Evolutionary conservation across 2,329 filamentous ascomycete genomes (phyloP).

Genomic region (Pleurostoma richardsiae): DNA sequence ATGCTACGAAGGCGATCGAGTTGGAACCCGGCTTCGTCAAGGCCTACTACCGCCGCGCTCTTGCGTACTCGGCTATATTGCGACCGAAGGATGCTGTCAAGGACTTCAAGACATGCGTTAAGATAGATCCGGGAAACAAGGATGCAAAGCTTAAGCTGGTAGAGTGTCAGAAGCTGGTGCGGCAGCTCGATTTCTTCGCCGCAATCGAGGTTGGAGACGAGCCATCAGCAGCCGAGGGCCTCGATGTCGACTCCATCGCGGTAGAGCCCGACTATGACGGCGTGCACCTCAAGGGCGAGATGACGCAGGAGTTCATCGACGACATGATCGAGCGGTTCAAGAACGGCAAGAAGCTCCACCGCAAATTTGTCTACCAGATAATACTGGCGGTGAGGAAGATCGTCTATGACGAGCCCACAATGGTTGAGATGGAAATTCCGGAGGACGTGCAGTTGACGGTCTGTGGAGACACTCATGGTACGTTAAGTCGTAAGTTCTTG

Average conservation of each 20-base stretch:
- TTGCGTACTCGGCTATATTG: slow-evolving; percentile 87
- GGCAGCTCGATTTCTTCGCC: slow-evolving; percentile 85
- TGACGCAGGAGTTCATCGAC: slow-evolving; percentile 95
- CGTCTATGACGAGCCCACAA: slow-evolving; percentile 87
- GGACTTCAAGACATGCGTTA: slow-evolving; percentile 89
- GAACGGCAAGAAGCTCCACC: slow-evolving; percentile 88
- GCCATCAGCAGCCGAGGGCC: slow-evolving; percentile 83
- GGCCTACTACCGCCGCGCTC: slow-evolving; percentile 92
- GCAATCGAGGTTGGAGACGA: slow-evolving; percentile 93
- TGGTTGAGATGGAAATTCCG: slow-evolving; percentile 87
- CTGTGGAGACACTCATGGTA: slow-evolving; percentile 95
- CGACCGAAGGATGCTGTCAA: slow-evolving; percentile 81
- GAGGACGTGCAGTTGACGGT: slow-evolving; percentile 80
- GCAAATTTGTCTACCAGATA: slow-evolving; percentile 98
- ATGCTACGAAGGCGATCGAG: slow-evolving; percentile 88
- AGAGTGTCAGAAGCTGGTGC: slow-evolving; percentile 93
- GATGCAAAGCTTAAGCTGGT: slow-evolving; percentile 86
- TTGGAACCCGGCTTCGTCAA: slow-evolving; percentile 85
- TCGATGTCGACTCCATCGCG: slow-evolving; percentile 80
- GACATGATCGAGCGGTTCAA: slow-evolving; percentile 98
- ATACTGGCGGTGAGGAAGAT: slow-evolving; percentile 84
- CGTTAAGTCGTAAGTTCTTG: slow-evolving; percentile 17
- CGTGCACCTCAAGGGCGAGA: slow-evolving; percentile 67
- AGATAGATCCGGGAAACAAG: slow-evolving; percentile 81
- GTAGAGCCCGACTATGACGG: slow-evolving; percentile 87